These are phyloP conservation scores for Athelia sp. DNA, from an alignment of 1,284 basidiomycete species.

Conservation along the genomic window DNA sequence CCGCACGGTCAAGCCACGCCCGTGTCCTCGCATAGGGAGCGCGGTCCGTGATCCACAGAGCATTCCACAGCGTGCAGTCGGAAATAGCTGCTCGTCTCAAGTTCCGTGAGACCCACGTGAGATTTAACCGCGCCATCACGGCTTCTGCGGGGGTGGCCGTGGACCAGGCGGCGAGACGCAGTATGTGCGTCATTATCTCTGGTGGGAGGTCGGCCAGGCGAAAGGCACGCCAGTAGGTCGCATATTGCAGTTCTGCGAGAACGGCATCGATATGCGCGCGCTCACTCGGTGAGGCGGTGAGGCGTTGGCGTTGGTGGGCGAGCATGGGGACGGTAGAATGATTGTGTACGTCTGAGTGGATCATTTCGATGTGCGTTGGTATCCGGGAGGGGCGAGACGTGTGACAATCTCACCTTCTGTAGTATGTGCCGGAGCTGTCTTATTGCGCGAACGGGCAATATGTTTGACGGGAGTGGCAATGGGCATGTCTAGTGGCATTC, in stretches of 20 bases:
- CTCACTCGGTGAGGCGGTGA: neutral
- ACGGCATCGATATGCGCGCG: conserved; percentile 8
- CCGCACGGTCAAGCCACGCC: conserved; percentile 50
- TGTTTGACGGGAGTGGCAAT: too few species aligned
- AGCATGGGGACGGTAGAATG: too few species aligned
- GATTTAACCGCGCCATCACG: conserved; percentile 33
- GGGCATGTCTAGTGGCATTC: too few species aligned
- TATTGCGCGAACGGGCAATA: too few species aligned
- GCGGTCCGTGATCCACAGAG: conserved; percentile 49
- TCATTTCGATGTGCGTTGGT: too few species aligned
- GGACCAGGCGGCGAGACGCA: conserved; percentile 51
- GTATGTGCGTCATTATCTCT: conserved; percentile 60
- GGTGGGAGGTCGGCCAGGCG: conserved; percentile 54
- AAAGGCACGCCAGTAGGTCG: conserved; percentile 42
- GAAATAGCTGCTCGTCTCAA: conserved; percentile 46
- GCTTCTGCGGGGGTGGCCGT: conserved; percentile 26
- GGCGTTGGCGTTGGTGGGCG: too few species aligned
- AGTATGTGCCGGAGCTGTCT: too few species aligned
- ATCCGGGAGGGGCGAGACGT: too few species aligned
- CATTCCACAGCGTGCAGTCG: conserved; percentile 56
- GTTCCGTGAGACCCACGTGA: conserved; percentile 53
- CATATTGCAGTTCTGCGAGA: conserved; percentile 10
- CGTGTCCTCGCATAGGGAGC: conserved; percentile 45
- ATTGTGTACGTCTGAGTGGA: too few species aligned
- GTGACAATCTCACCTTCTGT: too few species aligned